Base-by-base conservation (phyloP, 441 rosid genomes). In the Biscutella auriculata region DNA sequence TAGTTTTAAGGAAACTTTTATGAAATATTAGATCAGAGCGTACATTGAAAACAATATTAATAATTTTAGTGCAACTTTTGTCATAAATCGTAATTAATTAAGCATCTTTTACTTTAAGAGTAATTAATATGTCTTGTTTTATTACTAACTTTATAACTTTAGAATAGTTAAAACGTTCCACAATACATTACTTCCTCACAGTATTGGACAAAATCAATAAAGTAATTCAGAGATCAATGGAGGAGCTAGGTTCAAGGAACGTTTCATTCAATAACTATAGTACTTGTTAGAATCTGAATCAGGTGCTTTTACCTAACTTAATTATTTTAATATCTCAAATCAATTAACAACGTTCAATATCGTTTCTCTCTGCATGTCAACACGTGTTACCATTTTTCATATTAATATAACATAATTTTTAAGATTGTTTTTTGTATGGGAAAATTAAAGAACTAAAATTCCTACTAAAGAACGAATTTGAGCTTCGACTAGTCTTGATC, bases 51-150 rank as follows among this genome's bases (percentile, higher is more conserved):
- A n/a, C n/a, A n/a, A n/a, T n/a, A n/a, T n/a, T n/a, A n/a, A n/a
- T n/a, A n/a, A n/a, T n/a, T n/a, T n/a, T n/a, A n/a, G n/a, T n/a
- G n/a, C n/a, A n/a, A n/a, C n/a, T n/a, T n/a, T n/a, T 49, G 43
- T 6, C n/a, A n/a, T n/a, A n/a, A n/a, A n/a, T n/a, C n/a, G n/a
- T n/a, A n/a, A n/a, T n/a, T n/a, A n/a, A n/a, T n/a, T n/a, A n/a
- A 66, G 65, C 60, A 66, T 66, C 60, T 66, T 66, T 58, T 66
- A 66, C 70, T 66, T 66, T 56, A 33, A 49, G 33, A 49, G 52
- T 33, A 21, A 28, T 11, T 19, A 44, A 9, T 59, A 51, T 52
- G 58, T 42, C 60, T 52, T 39, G 19, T 13, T 44, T 12, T 58
- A 46, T 46, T 42, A 42, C n/a, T n/a, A n/a, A n/a, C n/a, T n/a